Conservation (phyloP, 164 flowering plant species). For the Magnolia changhungtana region DNA sequence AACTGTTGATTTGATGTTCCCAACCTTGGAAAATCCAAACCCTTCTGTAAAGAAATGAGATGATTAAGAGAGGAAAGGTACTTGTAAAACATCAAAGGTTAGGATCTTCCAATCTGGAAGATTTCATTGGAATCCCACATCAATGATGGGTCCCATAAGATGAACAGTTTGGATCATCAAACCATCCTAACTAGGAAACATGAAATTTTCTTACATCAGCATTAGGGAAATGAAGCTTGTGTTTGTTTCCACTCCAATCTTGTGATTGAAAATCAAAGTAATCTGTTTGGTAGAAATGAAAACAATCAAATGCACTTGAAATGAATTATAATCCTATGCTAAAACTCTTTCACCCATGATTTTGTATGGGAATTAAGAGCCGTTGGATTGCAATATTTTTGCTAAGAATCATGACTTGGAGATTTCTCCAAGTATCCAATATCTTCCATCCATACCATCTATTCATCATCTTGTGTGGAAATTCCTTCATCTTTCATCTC, state of each 20-base stretch:
- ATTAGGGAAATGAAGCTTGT: neutral
- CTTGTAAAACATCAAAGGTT: too few species aligned
- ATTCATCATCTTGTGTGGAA: neutral
- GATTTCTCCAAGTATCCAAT: neutral
- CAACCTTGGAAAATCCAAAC: too few species aligned
- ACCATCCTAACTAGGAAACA: too few species aligned
- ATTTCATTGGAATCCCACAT: too few species aligned
- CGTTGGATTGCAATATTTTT: neutral
- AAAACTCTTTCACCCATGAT: neutral
- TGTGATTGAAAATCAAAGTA: neutral
- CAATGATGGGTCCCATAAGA: too few species aligned
- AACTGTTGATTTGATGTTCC: too few species aligned
- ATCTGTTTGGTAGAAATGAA: neutral
- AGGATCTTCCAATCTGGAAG: too few species aligned
- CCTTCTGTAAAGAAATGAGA: too few species aligned
- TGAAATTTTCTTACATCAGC: neutral
- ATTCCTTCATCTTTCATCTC: neutral
- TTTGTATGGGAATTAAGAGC: neutral
- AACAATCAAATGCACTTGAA: neutral
- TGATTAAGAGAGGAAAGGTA: too few species aligned
- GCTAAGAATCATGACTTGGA: neutral
- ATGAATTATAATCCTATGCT: conserved; percentile 2
- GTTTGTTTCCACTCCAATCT: neutral
- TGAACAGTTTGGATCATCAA: too few species aligned
- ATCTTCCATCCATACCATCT: too few species aligned